Evolutionary conservation across 2,329 filamentous ascomycete genomes (phyloP).

Genomic region (Ophiocordyceps camponoti-rufipedis): DNA sequence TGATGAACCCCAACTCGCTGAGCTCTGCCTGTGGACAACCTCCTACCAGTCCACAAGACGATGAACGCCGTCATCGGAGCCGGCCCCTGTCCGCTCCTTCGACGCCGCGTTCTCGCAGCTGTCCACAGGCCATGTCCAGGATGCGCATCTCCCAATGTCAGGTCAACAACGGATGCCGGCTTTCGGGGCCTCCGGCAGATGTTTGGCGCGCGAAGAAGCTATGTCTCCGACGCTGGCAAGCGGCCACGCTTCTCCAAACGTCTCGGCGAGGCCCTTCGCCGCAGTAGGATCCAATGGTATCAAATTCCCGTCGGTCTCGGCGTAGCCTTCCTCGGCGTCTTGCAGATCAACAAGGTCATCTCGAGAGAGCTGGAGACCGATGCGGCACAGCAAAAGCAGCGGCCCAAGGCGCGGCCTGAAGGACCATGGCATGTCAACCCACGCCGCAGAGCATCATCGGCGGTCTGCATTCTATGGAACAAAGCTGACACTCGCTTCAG

Average conservation of each 20-base stretch:
- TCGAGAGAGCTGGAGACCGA: constrained; percentile 33
- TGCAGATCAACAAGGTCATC: constrained; percentile 67
- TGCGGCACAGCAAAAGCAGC: constrained; percentile 15
- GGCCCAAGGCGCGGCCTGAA: constrained; percentile 52
- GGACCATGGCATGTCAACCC: constrained; percentile 53
- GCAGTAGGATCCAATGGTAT: constrained; percentile 61
- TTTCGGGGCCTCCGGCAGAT: too few species aligned
- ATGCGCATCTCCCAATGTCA: constrained; percentile 5
- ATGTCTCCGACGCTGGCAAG: constrained; percentile 20
- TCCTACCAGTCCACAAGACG: background rate
- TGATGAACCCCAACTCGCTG: background rate
- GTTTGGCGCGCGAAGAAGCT: constrained; percentile 3
- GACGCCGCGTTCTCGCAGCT: constrained; percentile 13
- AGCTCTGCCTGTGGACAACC: background rate
- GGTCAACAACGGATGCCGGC: too few species aligned
- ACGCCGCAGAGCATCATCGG: too few species aligned
- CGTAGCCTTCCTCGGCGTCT: constrained; percentile 63
- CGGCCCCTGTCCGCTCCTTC: constrained; percentile 15
- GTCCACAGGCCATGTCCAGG: constrained; percentile 11
- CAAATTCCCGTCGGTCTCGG: constrained; percentile 77
- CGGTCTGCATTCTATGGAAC: background rate
- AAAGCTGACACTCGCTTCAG: constrained; percentile 12
- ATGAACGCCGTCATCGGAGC: constrained; percentile 15
- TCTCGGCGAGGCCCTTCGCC: constrained; percentile 28
- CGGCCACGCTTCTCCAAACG: constrained; percentile 32